These are phyloP conservation scores for Pseudocercospora vitis DNA, from an alignment of 2,329 filamentous ascomycete genomes.

Conservation along the genomic window DNA sequence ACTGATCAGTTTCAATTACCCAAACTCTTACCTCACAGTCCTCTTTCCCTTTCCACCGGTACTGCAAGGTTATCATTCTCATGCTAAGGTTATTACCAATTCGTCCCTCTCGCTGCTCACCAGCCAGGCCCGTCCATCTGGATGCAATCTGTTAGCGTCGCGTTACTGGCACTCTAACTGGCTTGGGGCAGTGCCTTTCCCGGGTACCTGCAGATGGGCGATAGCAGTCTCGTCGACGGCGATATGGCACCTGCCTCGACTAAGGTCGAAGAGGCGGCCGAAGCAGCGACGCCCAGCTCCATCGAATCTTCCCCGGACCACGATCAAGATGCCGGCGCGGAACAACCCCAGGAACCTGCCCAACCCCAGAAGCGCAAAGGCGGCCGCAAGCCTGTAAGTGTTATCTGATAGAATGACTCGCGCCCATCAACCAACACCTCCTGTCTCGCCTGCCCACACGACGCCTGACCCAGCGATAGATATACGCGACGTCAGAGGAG, in stretches of 20 bases:
- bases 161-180: conserved; percentile 31
- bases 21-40: conserved; percentile 34
- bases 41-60: conserved; percentile 20
- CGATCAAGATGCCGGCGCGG: conserved; percentile 45
- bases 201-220: conserved; percentile 54
- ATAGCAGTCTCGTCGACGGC: conserved; percentile 41
- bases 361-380: conserved; percentile 86
- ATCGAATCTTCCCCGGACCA: conserved; percentile 52
- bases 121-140: conserved; percentile 26
- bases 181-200: conserved; percentile 30
- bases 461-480: too few species aligned
- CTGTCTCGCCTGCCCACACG: too few species aligned
- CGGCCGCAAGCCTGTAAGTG: conserved; percentile 88
- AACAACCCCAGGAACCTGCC: conserved; percentile 46
- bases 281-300: conserved; percentile 49
- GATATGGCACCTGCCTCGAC: conserved; percentile 49
- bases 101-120: conserved; percentile 24
- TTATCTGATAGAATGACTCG: conserved; percentile 24
- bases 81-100: conserved; percentile 35
- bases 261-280: conserved; percentile 46
- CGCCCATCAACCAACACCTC: conserved; percentile 15
- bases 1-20: conserved; percentile 31
- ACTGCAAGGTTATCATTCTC: conserved; percentile 44
- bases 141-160: conserved; percentile 37
- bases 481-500: conserved; percentile 98